These are phyloP conservation scores for Inga oerstediana DNA, from an alignment of 306 rosid species.

Conservation along the genomic window DNA sequence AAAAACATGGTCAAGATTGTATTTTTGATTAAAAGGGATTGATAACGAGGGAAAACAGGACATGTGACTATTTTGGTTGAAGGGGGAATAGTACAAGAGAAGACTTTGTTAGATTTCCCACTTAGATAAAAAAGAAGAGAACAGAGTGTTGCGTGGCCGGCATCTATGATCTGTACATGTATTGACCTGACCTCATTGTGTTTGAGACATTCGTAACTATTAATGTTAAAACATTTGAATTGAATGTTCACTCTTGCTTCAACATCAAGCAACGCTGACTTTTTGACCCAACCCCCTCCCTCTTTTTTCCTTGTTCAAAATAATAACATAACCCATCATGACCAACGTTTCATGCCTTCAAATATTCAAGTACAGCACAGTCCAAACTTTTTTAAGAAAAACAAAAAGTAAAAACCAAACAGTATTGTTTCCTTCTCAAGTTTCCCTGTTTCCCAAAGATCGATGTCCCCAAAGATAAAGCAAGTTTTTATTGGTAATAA, in stretches of 20 bases:
- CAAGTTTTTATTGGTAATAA: background rate
- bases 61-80: background rate
- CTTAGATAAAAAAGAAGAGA: background rate
- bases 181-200: background rate
- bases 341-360: background rate
- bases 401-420: background rate
- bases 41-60: too few species aligned
- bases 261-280: constrained; percentile 28
- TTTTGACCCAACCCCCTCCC: constrained; percentile 36
- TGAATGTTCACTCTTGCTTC: constrained; percentile 1
- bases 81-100: constrained; percentile 9
- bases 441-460: background rate
- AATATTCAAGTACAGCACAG: background rate
- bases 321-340: background rate
- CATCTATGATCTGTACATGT: background rate
- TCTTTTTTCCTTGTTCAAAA: constrained; percentile 11
- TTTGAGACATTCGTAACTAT: background rate
- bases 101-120: background rate
- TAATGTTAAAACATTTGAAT: background rate
- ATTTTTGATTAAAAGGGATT: too few species aligned
- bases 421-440: background rate
- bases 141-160: constrained; percentile 23
- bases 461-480: background rate
- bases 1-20: background rate
- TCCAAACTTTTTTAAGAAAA: too few species aligned